Base-by-base conservation (phyloP, 495 filamentous ascomycete genomes). In the Podospora fimiseda region DNA sequence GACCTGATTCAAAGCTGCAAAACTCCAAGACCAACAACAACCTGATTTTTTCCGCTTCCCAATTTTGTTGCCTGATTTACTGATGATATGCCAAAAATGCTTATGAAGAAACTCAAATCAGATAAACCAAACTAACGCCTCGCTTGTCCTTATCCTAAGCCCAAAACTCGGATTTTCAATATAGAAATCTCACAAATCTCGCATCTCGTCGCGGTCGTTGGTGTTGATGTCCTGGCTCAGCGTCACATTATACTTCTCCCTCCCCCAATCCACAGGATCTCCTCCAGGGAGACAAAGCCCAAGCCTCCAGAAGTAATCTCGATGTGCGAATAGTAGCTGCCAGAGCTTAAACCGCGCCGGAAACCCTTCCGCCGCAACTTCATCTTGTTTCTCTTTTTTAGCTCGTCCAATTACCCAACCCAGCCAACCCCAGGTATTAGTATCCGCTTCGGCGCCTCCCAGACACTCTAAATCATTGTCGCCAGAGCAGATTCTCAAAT, bases 271-370 rank as follows among this genome's bases (percentile, higher is more conserved):
- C 42, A 71, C 67, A 3, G 84, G 84, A 69, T 90, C 89, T 1
- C 87, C 88, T 3, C 86, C 87, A 2, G 92, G 92, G 4, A 96
- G 74, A 71, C 93, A 98, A 40, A 97, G 70, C 0, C 93, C 93
- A 53, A 98, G 61, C 27, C 93, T 71, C 86, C 90, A 93, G 66
- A 98, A 98, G 63, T 98, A 98, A 69, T 98, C 93, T 48, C 93
- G 75, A 72, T 98, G 93, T 14, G 91, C 86, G 72, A 90, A 90
- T 65, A 96, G 87, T n/a, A 95, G 71, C 71, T 95, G 82, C 88
- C 94, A 93, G 9, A 91, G 76, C 63, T 84, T 84, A 57, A 83
- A 84, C 42, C 81, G 70, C 9, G 77, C 65, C 14, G 88, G 86
- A 16, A 90, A 69, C 55, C 63, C 64, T 13, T 53, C 41, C 11